Evolutionary conservation across 1,139 yeast species (phyloP), one percentile per base, ranked within the genome.

Genomic region (Candida dubliniensis): DNA sequence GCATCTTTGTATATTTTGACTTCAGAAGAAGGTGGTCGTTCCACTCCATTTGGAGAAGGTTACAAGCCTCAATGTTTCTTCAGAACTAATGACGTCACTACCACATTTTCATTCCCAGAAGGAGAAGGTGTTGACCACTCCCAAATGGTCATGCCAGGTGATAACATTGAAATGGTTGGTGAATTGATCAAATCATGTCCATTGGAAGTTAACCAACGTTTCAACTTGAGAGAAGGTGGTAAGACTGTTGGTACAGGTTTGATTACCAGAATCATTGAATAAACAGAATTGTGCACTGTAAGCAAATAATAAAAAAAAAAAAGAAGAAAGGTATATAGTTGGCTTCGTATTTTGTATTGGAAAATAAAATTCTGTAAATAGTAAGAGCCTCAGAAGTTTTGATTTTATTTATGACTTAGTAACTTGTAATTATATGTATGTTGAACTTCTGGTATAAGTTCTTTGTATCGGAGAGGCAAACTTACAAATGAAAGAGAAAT

Each of bases 181-280:
- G 88, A 87, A 66, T 79, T 93, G 66, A 84, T 87, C 56, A 89
- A 82, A 76, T 93, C 96, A 66, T 88, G 95, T 58, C 96, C 98
- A 55, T 67, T 95, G 57, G 99, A 93, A 78, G 84, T 86, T 61
- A 95, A 95, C 71, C 96, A 90, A 78, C 88, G 98, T 75, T 93
- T 93, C 86, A 93, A 93, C 83, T 81, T 93, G 69, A 95, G 99
- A 84, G 99, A 93, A 79, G 98, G 99, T 76, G 98, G 98, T 68
- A 88, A 85, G 77, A 93, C 99, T 54, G 98, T 93, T 58, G 99
- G 97, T 71, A 93, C 99, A 59, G 99, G 99, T 77, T 77, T 93
- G 76, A 82, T 93, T 60, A 93, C 99, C 62, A 86, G 96, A 76
- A 86, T 93, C 70, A 71, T 89, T 59, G 96, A 87, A 72, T 83